Conservation (phyloP, 2,329 filamentous ascomycete genomes). For the Hymenoscyphus linearis region DNA sequence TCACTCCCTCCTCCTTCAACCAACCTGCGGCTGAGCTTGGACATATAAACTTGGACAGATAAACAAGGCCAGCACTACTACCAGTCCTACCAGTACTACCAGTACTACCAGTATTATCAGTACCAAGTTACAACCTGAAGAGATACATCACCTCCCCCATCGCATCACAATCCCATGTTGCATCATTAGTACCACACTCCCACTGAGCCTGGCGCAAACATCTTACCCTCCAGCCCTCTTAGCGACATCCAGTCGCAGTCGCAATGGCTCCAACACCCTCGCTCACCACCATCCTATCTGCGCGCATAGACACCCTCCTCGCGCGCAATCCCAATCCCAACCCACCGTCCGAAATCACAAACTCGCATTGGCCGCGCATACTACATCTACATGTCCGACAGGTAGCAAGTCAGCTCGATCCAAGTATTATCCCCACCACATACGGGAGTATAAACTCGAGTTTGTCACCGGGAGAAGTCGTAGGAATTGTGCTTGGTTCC, state of each 20-base stretch:
- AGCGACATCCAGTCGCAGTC: constrained; percentile 3
- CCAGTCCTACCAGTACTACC: neutral
- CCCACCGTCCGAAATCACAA: neutral
- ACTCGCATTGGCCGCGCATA: constrained; percentile 5
- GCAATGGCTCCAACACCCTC: constrained; percentile 19
- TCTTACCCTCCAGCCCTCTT: neutral
- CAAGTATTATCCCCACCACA: constrained; percentile 56
- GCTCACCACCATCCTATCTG: constrained; percentile 7
- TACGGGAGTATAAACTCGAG: constrained; percentile 50
- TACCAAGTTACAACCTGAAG: neutral
- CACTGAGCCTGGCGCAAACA: constrained; percentile 4
- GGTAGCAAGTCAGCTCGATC: constrained; percentile 42
- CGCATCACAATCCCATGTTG: neutral
- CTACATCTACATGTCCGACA: constrained; percentile 13
- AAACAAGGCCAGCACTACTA: constrained; percentile 3
- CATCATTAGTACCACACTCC: constrained; percentile 1
- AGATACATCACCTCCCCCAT: neutral
- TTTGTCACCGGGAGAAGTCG: constrained; percentile 51
- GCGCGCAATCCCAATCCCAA: constrained; percentile 1
- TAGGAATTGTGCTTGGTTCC: constrained; percentile 53
- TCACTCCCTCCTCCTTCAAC: neutral
- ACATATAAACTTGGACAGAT: constrained; percentile 14
- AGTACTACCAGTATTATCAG: no score
- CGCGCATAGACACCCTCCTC: constrained; percentile 1
- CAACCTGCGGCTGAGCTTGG: constrained; percentile 9